phyloP scores from a whole-genome alignment of 2,329 filamentous ascomycete genomes.

The Eutypella sp. region DNA sequence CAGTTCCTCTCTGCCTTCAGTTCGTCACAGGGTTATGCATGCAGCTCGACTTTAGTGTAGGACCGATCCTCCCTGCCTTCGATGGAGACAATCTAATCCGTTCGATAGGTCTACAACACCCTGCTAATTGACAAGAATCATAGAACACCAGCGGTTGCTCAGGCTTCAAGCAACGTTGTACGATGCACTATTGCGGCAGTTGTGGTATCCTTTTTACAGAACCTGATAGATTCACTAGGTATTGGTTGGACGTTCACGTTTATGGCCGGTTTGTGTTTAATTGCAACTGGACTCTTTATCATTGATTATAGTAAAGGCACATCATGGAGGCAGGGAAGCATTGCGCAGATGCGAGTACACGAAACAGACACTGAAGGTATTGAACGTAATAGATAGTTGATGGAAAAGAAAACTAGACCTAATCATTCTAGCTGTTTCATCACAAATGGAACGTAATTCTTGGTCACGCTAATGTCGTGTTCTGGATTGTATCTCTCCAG shows the following conservation, averaged over 20 bases:
- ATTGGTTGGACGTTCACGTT: slow-evolving; percentile 21
- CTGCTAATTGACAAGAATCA: slow-evolving; percentile 19
- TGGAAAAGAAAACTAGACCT: too few relatives aligned
- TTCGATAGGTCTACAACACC: slow-evolving; percentile 11
- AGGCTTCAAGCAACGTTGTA: slow-evolving; percentile 15
- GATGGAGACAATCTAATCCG: slow-evolving; percentile 3
- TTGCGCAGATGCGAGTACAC: too few relatives aligned
- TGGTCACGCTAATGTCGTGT: slow-evolving; percentile 19
- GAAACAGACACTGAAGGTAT: too few relatives aligned
- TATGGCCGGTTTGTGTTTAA: slow-evolving; percentile 12
- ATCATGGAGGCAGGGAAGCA: slow-evolving; percentile 6
- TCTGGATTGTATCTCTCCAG: slow-evolving; percentile 25
- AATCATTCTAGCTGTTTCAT: slow-evolving; percentile 7
- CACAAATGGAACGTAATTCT: slow-evolving; percentile 4
- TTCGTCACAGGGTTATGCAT: slow-evolving; percentile 15
- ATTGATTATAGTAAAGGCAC: background rate
- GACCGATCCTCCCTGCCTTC: background rate
- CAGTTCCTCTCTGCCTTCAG: slow-evolving; percentile 14
- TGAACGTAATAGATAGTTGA: too few relatives aligned
- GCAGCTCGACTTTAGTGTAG: slow-evolving; percentile 1
- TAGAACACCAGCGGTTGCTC: slow-evolving; percentile 14
- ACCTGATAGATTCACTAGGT: slow-evolving; percentile 16
- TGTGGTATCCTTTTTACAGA: slow-evolving; percentile 13
- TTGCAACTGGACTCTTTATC: slow-evolving; percentile 1
- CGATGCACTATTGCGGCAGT: slow-evolving; percentile 1